These are phyloP conservation scores for Rhodomyrtus psidioides DNA, from an alignment of 441 rosid species.

Conservation along the genomic window DNA sequence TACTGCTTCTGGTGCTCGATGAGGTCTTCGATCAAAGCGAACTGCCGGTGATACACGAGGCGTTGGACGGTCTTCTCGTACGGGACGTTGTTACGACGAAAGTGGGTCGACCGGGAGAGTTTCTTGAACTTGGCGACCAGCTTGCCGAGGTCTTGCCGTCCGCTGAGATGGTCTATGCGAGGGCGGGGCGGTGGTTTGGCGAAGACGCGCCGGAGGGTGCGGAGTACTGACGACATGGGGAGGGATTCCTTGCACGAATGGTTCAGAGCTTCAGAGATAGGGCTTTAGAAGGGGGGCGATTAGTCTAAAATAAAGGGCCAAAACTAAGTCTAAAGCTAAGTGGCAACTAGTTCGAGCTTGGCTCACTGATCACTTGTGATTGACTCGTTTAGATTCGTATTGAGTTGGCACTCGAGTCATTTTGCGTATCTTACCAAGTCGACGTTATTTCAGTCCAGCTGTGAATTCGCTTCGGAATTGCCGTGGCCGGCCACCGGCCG, in stretches of 20 bases:
- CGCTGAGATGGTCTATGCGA: neutral
- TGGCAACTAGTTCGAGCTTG: too few species aligned
- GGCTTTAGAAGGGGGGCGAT: neutral
- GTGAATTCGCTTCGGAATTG: too few species aligned
- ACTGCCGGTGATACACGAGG: neutral
- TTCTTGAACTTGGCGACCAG: neutral
- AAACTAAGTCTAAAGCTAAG: neutral
- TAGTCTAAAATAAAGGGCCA: neutral
- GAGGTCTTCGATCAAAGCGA: neutral
- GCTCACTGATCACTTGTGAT: neutral
- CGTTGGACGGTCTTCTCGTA: neutral
- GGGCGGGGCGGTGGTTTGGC: neutral
- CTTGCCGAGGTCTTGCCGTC: neutral
- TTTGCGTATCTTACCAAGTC: neutral
- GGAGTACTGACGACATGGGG: neutral
- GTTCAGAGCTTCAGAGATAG: neutral
- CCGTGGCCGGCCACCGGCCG: too few species aligned
- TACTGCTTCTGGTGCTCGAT: slow-evolving; percentile 4
- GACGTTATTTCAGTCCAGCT: too few species aligned
- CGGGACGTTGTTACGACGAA: neutral
- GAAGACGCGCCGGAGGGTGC: neutral
- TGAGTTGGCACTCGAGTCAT: neutral
- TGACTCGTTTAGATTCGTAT: neutral
- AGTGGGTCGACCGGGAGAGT: neutral
- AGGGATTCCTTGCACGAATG: neutral